These are phyloP conservation scores for Canavalia gladiata DNA, from an alignment of 306 rosid genomes.

Conservation along the genomic window DNA sequence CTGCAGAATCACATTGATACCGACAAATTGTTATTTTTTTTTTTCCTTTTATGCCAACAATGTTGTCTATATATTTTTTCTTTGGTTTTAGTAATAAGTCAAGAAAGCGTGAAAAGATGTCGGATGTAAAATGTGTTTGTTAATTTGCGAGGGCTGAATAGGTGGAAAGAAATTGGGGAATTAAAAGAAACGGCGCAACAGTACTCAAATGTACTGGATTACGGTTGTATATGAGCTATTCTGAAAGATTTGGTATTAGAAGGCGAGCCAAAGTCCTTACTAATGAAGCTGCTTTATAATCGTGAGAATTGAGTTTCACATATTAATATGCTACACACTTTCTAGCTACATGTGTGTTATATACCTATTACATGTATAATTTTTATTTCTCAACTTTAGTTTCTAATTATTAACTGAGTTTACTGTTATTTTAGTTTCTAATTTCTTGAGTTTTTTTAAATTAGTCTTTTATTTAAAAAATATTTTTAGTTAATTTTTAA, in stretches of 20 bases:
- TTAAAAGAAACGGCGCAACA: neutral
- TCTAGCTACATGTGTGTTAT: neutral
- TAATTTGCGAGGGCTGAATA: too few species aligned
- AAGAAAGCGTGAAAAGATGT: neutral
- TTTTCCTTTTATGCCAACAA: neutral
- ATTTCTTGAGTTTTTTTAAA: too few species aligned
- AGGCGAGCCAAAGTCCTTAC: neutral
- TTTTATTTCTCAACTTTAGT: neutral
- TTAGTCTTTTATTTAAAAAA: too few species aligned
- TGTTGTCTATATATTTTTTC: neutral
- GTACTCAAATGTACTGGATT: neutral
- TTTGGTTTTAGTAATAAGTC: neutral
- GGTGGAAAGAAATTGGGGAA: neutral
- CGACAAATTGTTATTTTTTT: neutral
- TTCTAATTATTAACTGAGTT: too few species aligned
- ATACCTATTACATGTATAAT: neutral
- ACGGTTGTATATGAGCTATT: neutral
- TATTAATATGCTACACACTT: neutral
- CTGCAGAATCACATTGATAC: conserved; percentile 58
- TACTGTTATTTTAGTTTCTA: too few species aligned
- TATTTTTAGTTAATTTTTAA: too few species aligned
- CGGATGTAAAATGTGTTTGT: too few species aligned
- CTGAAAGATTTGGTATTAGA: neutral
- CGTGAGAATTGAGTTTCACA: neutral
- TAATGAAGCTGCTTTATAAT: neutral